A percentile compares a stretch with the other conserved stretches of the same genome.
phyloP scores from a whole-genome alignment of 768 basidiomycete species.

The Russula dissimulans region DNA sequence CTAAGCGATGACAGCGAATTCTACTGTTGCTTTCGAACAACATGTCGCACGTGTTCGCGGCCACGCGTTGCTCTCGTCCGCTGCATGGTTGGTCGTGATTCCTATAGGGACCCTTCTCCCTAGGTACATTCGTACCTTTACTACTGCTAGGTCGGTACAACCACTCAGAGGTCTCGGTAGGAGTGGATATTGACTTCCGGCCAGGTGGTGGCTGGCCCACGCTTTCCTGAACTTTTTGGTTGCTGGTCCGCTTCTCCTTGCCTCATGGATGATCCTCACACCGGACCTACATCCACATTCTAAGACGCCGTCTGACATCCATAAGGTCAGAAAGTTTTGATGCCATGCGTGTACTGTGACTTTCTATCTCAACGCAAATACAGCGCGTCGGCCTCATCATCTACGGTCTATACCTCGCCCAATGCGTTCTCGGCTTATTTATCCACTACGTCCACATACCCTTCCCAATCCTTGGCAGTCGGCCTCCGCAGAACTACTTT shows the following conservation, averaged over 20 bases:
- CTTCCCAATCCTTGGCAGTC: slow-evolving; percentile 11
- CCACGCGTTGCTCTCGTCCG: slow-evolving; percentile 18
- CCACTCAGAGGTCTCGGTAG: no score
- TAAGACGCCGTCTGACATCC: no score
- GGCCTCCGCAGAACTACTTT: slow-evolving; percentile 27
- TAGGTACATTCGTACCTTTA: slow-evolving; percentile 6
- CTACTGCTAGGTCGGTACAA: no score
- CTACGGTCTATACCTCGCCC: slow-evolving; percentile 21
- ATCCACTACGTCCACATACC: slow-evolving; percentile 22
- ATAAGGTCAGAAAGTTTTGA: slow-evolving; percentile 3
- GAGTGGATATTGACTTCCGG: no score
- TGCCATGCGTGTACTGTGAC: neutral
- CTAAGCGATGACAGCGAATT: no score
- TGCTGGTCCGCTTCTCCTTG: slow-evolving; percentile 21
- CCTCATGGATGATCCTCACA: slow-evolving; percentile 2
- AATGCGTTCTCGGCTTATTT: slow-evolving; percentile 17
- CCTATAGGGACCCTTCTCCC: slow-evolving; percentile 23
- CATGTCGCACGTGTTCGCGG: no score
- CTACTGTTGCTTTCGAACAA: no score
- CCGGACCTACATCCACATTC: no score
- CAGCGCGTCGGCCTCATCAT: slow-evolving; percentile 33
- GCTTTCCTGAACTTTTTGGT: no score
- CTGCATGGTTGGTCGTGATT: slow-evolving; percentile 23
- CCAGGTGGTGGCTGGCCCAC: no score
- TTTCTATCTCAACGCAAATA: neutral